Evolutionary conservation across 257 asterid genomes (phyloP).

Genomic region (Eucommia ulmoides): DNA sequence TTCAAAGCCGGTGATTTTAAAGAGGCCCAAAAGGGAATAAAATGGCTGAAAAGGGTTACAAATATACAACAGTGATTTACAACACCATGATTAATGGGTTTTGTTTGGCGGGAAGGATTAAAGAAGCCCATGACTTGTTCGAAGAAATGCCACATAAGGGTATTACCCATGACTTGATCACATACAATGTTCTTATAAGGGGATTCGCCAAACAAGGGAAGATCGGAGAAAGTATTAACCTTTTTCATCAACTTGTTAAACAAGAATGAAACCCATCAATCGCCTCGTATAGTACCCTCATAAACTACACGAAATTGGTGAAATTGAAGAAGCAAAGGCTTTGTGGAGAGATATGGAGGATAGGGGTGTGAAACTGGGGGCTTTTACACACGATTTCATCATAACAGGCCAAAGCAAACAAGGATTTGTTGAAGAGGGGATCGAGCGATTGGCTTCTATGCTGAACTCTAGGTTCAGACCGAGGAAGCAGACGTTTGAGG

Average conservation of each 20-base stretch:
- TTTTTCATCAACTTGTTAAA: constrained; percentile 29
- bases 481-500: constrained; percentile 33
- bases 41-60: constrained; percentile 43
- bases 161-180: constrained; percentile 25
- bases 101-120: constrained; percentile 35
- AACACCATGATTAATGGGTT: constrained; percentile 55
- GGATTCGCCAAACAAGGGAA: constrained; percentile 39
- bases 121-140: constrained; percentile 38
- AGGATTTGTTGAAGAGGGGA: constrained; percentile 15
- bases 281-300: constrained; percentile 28
- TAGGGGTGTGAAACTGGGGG: constrained; percentile 30
- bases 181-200: constrained; percentile 38
- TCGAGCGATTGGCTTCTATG: constrained; percentile 19
- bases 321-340: constrained; percentile 34
- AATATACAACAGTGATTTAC: constrained; percentile 29
- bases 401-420: constrained; percentile 33
- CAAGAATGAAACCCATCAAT: constrained; percentile 34
- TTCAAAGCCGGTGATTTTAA: constrained; percentile 27
- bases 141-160: constrained; percentile 39
- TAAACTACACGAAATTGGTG: constrained; percentile 34
- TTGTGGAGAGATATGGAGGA: constrained; percentile 46
- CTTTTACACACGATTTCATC: constrained; percentile 24
- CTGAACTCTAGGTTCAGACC: constrained; percentile 31
- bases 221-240: constrained; percentile 21
- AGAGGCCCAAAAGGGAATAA: constrained; percentile 52